Percentiles rank a stretch among this genome's conserved stretches.
Conservation (phyloP, 345 rosid genomes). For the Isatis tinctoria region DNA sequence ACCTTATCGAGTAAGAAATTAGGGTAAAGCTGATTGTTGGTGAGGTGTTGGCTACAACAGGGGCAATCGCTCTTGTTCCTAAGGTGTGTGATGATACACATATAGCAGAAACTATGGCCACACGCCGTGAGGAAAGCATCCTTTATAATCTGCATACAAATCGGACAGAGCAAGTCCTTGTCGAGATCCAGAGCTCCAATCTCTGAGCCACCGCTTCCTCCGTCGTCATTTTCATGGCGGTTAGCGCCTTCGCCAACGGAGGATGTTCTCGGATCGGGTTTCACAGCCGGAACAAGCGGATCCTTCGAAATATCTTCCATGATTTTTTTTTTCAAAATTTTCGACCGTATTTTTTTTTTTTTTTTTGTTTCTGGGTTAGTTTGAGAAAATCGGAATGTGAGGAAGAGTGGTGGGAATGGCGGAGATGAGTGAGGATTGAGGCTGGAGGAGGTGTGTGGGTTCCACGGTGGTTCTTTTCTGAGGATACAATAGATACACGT, state of each 20-base stretch:
- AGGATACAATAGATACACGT: conserved; percentile 31
- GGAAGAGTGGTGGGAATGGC: conserved; percentile 20
- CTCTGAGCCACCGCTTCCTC: conserved; percentile 17
- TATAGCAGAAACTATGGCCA: conserved; percentile 97
- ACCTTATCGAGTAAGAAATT: conserved; percentile 92
- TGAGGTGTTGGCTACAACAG: conserved; percentile 78
- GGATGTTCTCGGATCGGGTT: conserved; percentile 38
- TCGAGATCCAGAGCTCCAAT: conserved; percentile 44
- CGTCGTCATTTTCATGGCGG: conserved; percentile 23
- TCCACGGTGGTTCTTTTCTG: conserved; percentile 37
- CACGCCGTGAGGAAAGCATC: conserved; percentile 96
- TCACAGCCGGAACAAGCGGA: conserved; percentile 62
- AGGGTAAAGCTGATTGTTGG: conserved; percentile 77
- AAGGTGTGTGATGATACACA: conserved; percentile 93
- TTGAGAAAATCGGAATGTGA: conserved; percentile 2
- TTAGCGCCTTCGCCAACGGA: conserved; percentile 18
- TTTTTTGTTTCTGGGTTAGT: neutral
- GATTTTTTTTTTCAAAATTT: neutral
- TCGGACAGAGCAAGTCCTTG: conserved; percentile 85
- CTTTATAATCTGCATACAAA: conserved; percentile 93
- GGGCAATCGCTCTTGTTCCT: conserved; percentile 95
- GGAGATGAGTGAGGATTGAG: conserved; percentile 23
- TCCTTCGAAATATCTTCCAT: conserved; percentile 49
- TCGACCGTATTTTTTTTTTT: neutral
- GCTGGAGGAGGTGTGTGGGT: conserved; percentile 25